A percentile compares a stretch with the other conserved stretches of the same genome.
phyloP scores from a whole-genome alignment of 2,329 filamentous ascomycete species.

The Sclerotinia trifoliorum region DNA sequence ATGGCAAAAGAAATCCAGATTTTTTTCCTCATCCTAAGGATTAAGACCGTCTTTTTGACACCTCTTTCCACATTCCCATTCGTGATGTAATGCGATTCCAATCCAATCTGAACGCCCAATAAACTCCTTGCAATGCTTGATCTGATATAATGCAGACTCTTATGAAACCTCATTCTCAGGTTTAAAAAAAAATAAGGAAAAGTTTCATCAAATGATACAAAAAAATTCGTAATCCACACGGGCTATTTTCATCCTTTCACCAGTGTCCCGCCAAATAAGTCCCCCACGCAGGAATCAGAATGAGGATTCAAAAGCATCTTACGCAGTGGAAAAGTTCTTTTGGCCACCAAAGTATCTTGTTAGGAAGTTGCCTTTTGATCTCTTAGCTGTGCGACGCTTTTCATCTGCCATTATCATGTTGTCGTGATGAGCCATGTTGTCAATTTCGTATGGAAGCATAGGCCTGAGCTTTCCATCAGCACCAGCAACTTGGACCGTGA shows the following conservation, averaged over 20 bases:
- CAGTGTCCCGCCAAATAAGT: neutral
- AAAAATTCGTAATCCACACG: conserved; percentile 19
- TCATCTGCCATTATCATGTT: conserved; percentile 30
- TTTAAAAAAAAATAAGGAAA: neutral
- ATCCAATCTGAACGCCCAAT: conserved; percentile 19
- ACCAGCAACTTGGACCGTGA: conserved; percentile 33
- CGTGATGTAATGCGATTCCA: conserved; percentile 5
- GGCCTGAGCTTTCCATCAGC: conserved; percentile 26
- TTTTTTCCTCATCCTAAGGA: conserved; percentile 17
- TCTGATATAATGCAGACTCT: conserved; percentile 6
- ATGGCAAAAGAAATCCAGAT: conserved; percentile 18
- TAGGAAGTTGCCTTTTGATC: conserved; percentile 35
- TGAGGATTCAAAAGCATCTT: neutral
- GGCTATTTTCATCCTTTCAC: conserved; percentile 5
- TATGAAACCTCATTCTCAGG: neutral
- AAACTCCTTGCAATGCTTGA: conserved; percentile 21
- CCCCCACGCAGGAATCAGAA: neutral
- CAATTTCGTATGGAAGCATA: conserved; percentile 39
- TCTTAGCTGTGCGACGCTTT: conserved; percentile 32
- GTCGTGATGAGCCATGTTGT: conserved; percentile 21
- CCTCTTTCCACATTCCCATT: conserved; percentile 14
- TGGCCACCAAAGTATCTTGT: conserved; percentile 32
- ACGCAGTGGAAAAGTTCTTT: conserved; percentile 13
- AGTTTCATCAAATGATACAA: conserved; percentile 19
- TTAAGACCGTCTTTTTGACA: conserved; percentile 2